phyloP scores from a whole-genome alignment of 2,329 filamentous ascomycete species.

The Blastomyces parvus region DNA sequence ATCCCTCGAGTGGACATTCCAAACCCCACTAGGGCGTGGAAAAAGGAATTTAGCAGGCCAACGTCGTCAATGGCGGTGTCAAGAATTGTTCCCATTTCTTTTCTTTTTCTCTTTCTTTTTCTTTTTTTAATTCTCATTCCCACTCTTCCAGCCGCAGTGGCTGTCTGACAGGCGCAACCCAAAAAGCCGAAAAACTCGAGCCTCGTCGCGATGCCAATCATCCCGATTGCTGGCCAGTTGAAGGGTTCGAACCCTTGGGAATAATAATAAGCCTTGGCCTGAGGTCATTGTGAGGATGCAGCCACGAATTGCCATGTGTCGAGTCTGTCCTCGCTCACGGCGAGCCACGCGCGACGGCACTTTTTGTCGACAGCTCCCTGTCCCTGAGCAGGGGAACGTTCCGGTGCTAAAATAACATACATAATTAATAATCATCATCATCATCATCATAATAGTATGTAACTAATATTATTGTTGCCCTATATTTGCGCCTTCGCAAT shows the following conservation, averaged over 20 bases:
- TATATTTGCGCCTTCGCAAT: neutral
- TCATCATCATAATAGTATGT: too few species aligned
- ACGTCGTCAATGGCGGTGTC: neutral
- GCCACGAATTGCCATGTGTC: slow-evolving; percentile 1
- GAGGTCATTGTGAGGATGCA: neutral
- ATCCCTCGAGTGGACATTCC: neutral
- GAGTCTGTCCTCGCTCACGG: too few species aligned
- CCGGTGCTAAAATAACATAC: too few species aligned
- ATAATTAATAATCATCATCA: too few species aligned
- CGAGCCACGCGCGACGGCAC: neutral
- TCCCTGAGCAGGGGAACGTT: too few species aligned
- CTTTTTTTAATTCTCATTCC: too few species aligned
- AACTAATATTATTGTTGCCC: too few species aligned
- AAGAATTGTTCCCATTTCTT: neutral
- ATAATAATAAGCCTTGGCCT: neutral
- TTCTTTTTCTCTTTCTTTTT: too few species aligned
- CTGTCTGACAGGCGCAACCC: neutral
- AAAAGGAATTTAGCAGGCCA: neutral
- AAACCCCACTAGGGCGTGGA: neutral
- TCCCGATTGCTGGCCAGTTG: neutral
- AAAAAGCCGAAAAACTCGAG: neutral
- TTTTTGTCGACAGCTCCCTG: neutral
- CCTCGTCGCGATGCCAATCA: neutral
- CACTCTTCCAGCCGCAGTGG: neutral
- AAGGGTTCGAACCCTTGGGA: neutral